phyloP scores from a whole-genome alignment of 2,329 filamentous ascomycete genomes.

The Zopfia rhizophila region DNA sequence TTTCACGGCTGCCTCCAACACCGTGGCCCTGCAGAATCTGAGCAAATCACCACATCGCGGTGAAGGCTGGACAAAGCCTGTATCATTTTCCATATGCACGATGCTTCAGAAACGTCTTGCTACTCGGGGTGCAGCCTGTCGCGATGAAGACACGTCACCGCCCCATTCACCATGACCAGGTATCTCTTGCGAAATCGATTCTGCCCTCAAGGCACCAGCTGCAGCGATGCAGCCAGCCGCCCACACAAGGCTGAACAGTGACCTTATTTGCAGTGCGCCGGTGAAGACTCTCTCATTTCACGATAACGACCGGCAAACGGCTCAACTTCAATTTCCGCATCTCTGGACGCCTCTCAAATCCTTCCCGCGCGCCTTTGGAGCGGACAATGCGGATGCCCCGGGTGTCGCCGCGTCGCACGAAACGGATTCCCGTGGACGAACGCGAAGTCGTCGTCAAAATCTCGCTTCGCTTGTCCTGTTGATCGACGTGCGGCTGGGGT shows the following conservation, averaged over 20 bases:
- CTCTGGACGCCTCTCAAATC: conserved; percentile 12
- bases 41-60: too few relatives aligned
- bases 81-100: too few relatives aligned
- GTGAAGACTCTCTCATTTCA: too few relatives aligned
- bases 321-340: conserved; percentile 5
- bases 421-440: too few relatives aligned
- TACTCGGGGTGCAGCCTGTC: too few relatives aligned
- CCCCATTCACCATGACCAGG: too few relatives aligned
- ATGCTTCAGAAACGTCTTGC: too few relatives aligned
- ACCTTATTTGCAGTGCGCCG: too few relatives aligned
- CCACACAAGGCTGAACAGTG: too few relatives aligned
- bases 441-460: conserved; percentile 27
- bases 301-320: conserved; percentile 24
- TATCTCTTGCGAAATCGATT: conserved; percentile 10
- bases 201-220: conserved; percentile 29
- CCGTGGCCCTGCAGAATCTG: too few relatives aligned
- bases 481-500: conserved; percentile 47
- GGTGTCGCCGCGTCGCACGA: conserved; percentile 27
- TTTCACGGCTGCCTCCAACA: neutral
- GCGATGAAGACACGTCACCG: too few relatives aligned
- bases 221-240: conserved; percentile 32
- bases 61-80: too few relatives aligned
- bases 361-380: conserved; percentile 12
- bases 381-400: conserved; percentile 26
- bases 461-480: conserved; percentile 40